phyloP scores from a whole-genome alignment of 768 basidiomycete species.

The Leccinum aurantiacum region DNA sequence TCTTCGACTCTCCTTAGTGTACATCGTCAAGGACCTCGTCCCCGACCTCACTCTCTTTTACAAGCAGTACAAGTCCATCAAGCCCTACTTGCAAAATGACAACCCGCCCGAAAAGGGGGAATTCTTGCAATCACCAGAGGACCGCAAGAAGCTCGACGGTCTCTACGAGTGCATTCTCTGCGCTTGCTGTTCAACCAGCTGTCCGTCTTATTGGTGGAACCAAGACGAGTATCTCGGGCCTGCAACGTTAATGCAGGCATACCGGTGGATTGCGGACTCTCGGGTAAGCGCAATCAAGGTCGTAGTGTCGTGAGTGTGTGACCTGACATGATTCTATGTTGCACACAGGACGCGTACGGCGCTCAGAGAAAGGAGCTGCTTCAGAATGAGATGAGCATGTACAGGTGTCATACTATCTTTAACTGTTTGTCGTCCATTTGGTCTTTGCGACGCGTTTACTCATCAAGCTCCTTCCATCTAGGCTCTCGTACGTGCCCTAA shows the following conservation, averaged over 20 bases:
- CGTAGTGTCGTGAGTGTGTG: neutral
- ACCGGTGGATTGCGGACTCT: constrained; percentile 98
- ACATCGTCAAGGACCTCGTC: constrained; percentile 98
- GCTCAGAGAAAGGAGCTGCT: constrained; percentile 85
- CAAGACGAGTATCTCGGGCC: constrained; percentile 98
- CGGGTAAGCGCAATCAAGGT: constrained; percentile 68
- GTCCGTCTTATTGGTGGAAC: constrained; percentile 99
- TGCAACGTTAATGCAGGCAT: constrained; percentile 94
- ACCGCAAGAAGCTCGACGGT: constrained; percentile 93
- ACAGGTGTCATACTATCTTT: constrained; percentile 98
- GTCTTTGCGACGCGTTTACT: neutral
- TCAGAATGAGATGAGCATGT: constrained; percentile 95
- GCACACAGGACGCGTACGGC: constrained; percentile 65
- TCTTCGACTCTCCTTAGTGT: constrained; percentile 57
- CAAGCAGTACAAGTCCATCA: constrained; percentile 99
- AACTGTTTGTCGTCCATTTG: constrained; percentile 60
- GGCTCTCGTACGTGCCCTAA: constrained; percentile 96
- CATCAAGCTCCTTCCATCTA: constrained; percentile 20
- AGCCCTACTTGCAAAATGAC: constrained; percentile 94
- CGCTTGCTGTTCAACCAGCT: constrained; percentile 96
- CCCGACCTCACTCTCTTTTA: constrained; percentile 90
- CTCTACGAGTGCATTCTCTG: constrained; percentile 98
- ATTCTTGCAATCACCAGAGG: constrained; percentile 86
- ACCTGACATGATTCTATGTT: neutral
- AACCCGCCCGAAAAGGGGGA: constrained; percentile 84